These are phyloP conservation scores for Quercus variabilis DNA, from an alignment of 306 rosid genomes.

Conservation along the genomic window DNA sequence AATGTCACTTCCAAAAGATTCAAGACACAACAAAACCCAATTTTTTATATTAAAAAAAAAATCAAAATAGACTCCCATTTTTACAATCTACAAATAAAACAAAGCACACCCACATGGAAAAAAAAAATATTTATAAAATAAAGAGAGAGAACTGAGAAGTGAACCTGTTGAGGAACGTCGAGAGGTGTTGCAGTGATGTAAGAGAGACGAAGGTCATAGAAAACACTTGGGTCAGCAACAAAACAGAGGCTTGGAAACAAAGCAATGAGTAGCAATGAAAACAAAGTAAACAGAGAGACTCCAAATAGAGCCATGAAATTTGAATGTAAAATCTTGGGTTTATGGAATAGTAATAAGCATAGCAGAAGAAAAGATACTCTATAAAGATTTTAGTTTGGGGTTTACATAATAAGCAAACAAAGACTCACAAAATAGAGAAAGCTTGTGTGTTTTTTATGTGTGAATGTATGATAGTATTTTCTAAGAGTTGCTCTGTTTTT, in stretches of 20 bases:
- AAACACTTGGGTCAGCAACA: conserved; percentile 59
- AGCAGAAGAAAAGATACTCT: background rate
- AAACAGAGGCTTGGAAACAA: conserved; percentile 42
- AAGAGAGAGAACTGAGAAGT: background rate
- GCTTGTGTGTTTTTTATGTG: background rate
- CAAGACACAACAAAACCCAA: background rate
- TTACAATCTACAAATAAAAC: background rate
- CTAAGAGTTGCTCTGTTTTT: too few species aligned
- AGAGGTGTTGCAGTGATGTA: conserved; percentile 73
- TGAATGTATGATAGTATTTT: too few species aligned
- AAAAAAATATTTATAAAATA: background rate
- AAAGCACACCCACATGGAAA: background rate
- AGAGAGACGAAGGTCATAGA: conserved; percentile 49
- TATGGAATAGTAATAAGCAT: background rate
- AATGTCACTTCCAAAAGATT: background rate
- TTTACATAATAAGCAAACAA: background rate
- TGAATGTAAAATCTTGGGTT: too few species aligned
- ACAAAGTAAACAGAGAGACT: conserved; percentile 30
- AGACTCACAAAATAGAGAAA: background rate
- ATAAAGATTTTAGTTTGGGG: background rate
- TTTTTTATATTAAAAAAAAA: background rate
- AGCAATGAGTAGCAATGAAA: conserved; percentile 36
- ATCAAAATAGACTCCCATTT: background rate
- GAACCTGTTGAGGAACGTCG: conserved; percentile 77
- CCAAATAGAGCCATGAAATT: conserved; percentile 35